A percentile compares a stretch with the other conserved stretches of the same genome.
Conservation (phyloP, 345 rosid species). For the Dipteronia sinensis region DNA sequence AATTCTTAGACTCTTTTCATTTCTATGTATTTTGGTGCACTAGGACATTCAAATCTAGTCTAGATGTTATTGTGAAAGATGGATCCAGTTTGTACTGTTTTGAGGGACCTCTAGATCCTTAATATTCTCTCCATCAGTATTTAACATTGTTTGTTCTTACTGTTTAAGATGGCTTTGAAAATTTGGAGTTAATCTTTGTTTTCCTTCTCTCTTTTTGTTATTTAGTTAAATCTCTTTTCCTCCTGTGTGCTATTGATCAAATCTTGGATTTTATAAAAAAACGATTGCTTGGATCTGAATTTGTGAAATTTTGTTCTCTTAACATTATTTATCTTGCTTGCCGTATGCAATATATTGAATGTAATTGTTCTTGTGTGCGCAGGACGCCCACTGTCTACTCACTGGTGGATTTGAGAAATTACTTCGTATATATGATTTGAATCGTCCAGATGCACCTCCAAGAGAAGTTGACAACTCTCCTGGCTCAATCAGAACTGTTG, state of each 20-base stretch:
- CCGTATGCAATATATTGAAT: not conserved
- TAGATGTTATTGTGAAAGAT: too few species aligned
- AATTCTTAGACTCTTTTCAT: too few species aligned
- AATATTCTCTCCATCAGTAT: not conserved
- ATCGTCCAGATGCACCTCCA: conserved; percentile 82
- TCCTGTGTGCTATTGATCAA: not conserved
- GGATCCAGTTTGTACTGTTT: too few species aligned
- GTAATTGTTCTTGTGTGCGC: conserved; percentile 10
- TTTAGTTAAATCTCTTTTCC: not conserved
- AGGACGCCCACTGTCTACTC: conserved; percentile 85
- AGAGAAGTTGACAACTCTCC: conserved; percentile 87
- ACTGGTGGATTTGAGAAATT: conserved; percentile 97
- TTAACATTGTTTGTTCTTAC: not conserved
- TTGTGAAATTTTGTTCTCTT: not conserved
- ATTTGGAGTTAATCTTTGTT: not conserved
- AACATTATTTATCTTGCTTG: not conserved
- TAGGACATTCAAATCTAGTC: too few species aligned
- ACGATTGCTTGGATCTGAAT: not conserved
- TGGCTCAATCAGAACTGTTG: conserved; percentile 82
- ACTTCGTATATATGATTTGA: conserved; percentile 86
- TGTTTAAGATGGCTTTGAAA: not conserved
- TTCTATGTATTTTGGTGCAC: not conserved
- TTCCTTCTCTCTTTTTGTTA: not conserved
- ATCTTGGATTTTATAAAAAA: not conserved
- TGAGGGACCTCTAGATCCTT: not conserved